A percentile compares a stretch with the other conserved stretches of the same genome.
These are phyloP conservation scores for Elsinoe batatas DNA, from an alignment of 2,329 filamentous ascomycete species.

Conservation along the genomic window DNA sequence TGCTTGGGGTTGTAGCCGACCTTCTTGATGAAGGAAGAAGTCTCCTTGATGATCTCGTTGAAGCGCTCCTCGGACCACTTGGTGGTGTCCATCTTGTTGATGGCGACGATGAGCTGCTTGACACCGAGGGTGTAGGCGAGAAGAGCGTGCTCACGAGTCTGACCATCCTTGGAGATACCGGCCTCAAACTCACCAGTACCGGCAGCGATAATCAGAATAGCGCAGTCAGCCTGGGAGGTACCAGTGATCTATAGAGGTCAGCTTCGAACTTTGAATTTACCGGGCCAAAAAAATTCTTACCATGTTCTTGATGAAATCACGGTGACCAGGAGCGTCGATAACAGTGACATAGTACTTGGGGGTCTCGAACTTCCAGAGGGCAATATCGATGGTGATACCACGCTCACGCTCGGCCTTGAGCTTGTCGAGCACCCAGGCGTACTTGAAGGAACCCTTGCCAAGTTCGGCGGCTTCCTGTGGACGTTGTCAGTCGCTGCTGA, in stretches of 20 bases:
- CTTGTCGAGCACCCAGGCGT: conserved; percentile 99
- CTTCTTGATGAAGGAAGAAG: conserved; percentile 99
- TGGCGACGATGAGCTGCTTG: conserved; percentile 98
- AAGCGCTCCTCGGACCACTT: conserved; percentile 95
- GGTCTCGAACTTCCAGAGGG: conserved; percentile 99
- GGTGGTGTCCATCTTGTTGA: conserved; percentile 99
- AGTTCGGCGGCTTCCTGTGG: conserved; percentile 90
- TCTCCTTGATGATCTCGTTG: conserved; percentile 99
- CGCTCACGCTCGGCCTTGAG: conserved; percentile 99
- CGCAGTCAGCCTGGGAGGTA: conserved; percentile 99
- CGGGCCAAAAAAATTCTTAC: not conserved
- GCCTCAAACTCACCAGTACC: conserved; percentile 99
- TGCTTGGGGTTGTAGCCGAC: conserved; percentile 99
- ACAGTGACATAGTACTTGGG: conserved; percentile 92
- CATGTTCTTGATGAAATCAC: conserved; percentile 94
- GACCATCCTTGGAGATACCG: conserved; percentile 99
- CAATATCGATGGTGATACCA: conserved; percentile 99
- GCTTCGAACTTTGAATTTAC: not conserved
- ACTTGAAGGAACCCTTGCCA: conserved; percentile 99
- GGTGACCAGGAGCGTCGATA: conserved; percentile 96
- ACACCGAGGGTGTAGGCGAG: conserved; percentile 99
- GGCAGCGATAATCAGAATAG: conserved; percentile 98
- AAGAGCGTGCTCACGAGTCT: conserved; percentile 99
- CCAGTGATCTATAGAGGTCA: conserved; percentile 66
- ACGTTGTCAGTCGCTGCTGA: conserved; percentile 27